A percentile compares a stretch with the other conserved stretches of the same genome.
phyloP scores from a whole-genome alignment of 2,329 filamentous ascomycete species.

The Fusarium euwallaceae region DNA sequence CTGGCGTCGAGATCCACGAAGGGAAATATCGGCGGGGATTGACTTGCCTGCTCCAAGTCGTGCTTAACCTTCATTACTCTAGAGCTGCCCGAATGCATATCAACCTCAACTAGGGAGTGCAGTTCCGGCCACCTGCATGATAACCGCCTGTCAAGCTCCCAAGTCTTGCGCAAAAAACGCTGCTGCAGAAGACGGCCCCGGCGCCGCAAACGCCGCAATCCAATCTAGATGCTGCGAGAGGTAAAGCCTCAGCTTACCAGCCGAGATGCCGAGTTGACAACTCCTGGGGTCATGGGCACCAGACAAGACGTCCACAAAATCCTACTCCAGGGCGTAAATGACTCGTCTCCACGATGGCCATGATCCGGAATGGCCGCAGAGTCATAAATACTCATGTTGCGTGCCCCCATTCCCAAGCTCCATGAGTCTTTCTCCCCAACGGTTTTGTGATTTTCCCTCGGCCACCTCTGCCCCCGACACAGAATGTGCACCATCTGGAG shows the following conservation, averaged over 20 bases:
- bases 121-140: not conserved
- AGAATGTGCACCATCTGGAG: slow-evolving; percentile 23
- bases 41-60: too few species aligned
- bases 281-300: not conserved
- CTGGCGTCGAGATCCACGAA: not conserved
- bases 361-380: not conserved
- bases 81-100: not conserved
- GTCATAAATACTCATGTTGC: not conserved
- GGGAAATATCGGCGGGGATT: not conserved
- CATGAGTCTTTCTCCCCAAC: not conserved
- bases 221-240: not conserved
- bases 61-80: too few species aligned
- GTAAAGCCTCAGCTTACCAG: not conserved
- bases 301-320: not conserved
- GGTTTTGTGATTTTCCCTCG: slow-evolving; percentile 3
- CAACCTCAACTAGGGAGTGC: not conserved
- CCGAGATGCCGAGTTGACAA: not conserved
- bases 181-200: not conserved
- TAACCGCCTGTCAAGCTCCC: not conserved
- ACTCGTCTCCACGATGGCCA: not conserved
- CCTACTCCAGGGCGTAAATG: not conserved
- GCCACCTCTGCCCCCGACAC: not conserved
- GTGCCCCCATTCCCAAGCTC: not conserved
- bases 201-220: not conserved
- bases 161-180: not conserved